Evolutionary conservation across 1,139 yeast species (phyloP).

Genomic region (Kurtzmaniella natalensis): DNA sequence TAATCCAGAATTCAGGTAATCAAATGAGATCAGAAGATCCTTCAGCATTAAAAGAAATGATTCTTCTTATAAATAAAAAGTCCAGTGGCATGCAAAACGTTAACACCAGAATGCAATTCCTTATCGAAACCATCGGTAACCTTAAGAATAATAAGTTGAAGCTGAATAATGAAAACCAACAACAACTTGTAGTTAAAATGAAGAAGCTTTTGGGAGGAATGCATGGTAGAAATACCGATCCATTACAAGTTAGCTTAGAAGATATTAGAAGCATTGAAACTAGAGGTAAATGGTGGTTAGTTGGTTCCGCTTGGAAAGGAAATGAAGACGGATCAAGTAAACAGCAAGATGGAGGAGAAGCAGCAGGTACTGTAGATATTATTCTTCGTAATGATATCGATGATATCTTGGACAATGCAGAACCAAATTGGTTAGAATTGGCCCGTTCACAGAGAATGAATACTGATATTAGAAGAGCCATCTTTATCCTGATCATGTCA

Average conservation of each 20-base stretch:
- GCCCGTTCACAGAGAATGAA: conserved; percentile 90
- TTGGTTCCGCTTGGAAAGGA: conserved; percentile 96
- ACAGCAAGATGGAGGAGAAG: conserved; percentile 1
- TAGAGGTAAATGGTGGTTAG: conserved; percentile 97
- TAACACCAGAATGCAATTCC: conserved; percentile 70
- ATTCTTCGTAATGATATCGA: conserved; percentile 27
- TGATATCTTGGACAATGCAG: conserved; percentile 60
- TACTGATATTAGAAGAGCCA: conserved; percentile 90
- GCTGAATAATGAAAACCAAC: conserved; percentile 42
- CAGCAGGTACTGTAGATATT: conserved; percentile 2
- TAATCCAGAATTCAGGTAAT: conserved; percentile 74
- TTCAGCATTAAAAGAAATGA: conserved; percentile 74
- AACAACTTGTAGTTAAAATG: conserved; percentile 51
- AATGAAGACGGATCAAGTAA: conserved; percentile 19
- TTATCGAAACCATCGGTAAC: conserved; percentile 80
- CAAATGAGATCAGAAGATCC: conserved; percentile 92
- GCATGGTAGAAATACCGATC: conserved; percentile 52
- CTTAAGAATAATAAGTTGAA: conserved; percentile 82
- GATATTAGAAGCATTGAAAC: conserved; percentile 76
- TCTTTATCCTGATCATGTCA: conserved; percentile 91
- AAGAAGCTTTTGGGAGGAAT: conserved; percentile 62
- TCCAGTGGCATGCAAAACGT: conserved; percentile 26
- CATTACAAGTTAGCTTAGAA: conserved; percentile 76
- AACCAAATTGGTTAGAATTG: conserved; percentile 84
- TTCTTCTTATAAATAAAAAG: conserved; percentile 48